Base-by-base conservation (phyloP, 2,329 filamentous ascomycete genomes). In the Calonectria pteridis region DNA sequence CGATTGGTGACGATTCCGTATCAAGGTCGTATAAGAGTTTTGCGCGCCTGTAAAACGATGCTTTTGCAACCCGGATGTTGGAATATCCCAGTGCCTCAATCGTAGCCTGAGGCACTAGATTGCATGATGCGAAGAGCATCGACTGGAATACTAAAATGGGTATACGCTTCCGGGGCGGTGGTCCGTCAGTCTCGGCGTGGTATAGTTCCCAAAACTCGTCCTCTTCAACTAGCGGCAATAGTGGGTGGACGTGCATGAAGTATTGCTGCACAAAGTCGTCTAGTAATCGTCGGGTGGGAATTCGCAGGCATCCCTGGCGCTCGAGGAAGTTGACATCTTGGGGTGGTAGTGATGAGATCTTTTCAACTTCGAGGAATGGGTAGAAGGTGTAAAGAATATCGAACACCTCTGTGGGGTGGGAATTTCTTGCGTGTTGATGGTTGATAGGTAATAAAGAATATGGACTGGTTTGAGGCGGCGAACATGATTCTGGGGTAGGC, bases 251-350 rank as follows among this genome's bases (percentile, higher is more conserved):
- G 65, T 87, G 85, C 18, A 87, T 77, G 69, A 88, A 88, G 75
- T 87, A 88, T 59, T 87, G 84, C 73, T 85, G 83, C 7, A 89
- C 82, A 69, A 90, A 88, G 62, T 88, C 85, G 62, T 88, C 85
- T 0, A 88, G 78, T 1, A 86, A 80, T 2, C 81, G 71, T 31
- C 83, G 81, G 0, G 82, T 84, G 0, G 88, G 88, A 14, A 89
- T 79, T 16, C 84, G 83, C 2, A 89, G 80, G 73, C 87, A 88
- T 5, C 86, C 85, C 73, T 89, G 87, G 1, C 84, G 82, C 53
- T 86, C 84, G 28, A 89, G 81, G 72, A 85, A 88, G 67, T 85
- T 86, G 73, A 88, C 84, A 74, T 89, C 87, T 75, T 88, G 85
- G 0, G 84, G 83, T 59, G 86, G 84, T 53, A 87, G 82, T 51